Percentiles rank a stretch among this genome's conserved stretches.
phyloP scores from a whole-genome alignment of 116 monocot species.

The Dioscorea cayenensis region DNA sequence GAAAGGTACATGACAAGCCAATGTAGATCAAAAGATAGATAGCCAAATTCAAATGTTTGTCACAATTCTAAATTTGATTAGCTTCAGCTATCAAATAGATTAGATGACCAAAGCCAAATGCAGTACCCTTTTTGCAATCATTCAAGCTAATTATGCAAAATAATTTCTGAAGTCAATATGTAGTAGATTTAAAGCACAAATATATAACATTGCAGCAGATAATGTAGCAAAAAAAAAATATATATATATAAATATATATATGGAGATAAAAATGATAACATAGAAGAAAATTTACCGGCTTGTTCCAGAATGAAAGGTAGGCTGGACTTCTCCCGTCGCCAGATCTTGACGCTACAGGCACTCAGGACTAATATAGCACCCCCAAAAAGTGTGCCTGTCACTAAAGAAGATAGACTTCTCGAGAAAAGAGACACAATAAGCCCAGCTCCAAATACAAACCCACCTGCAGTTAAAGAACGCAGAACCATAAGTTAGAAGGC shows the following conservation, averaged over 20 bases:
- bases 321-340: constrained; percentile 63
- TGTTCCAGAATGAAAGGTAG: constrained; percentile 73
- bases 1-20: neutral
- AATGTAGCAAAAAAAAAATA: no score
- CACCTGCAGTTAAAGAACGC: constrained; percentile 31
- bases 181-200: no score
- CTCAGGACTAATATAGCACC: constrained; percentile 47
- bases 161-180: no score
- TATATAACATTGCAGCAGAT: no score
- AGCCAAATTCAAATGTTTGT: neutral
- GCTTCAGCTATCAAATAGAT: no score
- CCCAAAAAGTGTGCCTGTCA: constrained; percentile 38
- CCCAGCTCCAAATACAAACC: constrained; percentile 45
- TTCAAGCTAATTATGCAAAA: no score
- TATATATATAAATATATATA: neutral
- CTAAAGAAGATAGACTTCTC: constrained; percentile 38
- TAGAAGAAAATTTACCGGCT: constrained; percentile 37
- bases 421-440: constrained; percentile 67
- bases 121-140: no score
- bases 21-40: neutral
- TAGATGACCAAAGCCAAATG: no score
- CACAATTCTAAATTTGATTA: neutral
- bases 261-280: neutral
- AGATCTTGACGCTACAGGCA: constrained; percentile 68
- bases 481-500: neutral